Conservation (phyloP, 106 monocot species). For the Platanthera guangdongensis region DNA sequence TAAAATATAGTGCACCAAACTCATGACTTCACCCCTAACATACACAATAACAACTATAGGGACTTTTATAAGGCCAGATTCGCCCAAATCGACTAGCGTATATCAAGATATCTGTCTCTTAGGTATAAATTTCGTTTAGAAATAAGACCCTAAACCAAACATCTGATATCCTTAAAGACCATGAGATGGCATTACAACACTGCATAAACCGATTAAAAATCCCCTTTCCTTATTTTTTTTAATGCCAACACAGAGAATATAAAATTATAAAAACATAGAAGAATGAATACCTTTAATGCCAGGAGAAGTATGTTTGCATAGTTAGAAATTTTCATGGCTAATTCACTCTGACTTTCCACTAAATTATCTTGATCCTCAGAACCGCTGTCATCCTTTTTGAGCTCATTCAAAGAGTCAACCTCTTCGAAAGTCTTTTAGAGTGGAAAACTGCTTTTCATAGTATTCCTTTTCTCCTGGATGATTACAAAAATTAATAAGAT, state of each 20-base stretch:
- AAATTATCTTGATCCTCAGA: slow-evolving; percentile 23
- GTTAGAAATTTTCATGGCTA: slow-evolving; percentile 85
- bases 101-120: no score
- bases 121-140: no score
- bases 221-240: neutral
- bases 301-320: slow-evolving; percentile 69
- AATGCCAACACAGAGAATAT: neutral
- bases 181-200: neutral
- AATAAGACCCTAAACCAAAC: no score
- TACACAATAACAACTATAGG: no score
- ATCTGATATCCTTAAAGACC: no score
- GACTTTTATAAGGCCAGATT: no score
- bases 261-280: neutral
- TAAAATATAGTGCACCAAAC: no score
- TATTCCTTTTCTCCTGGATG: slow-evolving; percentile 72
- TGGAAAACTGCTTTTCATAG: slow-evolving; percentile 84
- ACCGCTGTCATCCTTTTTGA: slow-evolving; percentile 20
- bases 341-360: slow-evolving; percentile 50
- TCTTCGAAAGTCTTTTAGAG: slow-evolving; percentile 77
- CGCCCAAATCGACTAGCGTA: no score
- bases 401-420: slow-evolving; percentile 40
- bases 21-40: no score
- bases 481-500: neutral
- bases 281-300: slow-evolving; percentile 55
- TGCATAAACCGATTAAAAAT: neutral